Evolutionary conservation across 257 asterid species (phyloP).

Genomic region (Thymus mandschuricus): DNA sequence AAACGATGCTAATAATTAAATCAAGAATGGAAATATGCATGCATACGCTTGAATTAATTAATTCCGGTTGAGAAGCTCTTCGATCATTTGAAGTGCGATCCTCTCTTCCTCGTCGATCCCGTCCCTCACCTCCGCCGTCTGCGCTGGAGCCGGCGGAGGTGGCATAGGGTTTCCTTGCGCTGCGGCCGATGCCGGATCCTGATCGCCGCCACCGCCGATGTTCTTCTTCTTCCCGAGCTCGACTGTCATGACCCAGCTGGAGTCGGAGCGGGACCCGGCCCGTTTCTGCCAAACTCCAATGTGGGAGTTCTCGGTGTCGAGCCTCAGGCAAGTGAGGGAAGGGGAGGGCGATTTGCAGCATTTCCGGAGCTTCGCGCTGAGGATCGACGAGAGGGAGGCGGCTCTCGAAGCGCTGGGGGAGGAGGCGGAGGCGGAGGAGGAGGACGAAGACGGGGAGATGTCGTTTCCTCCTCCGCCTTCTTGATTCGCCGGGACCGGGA

Average conservation of each 20-base stretch:
- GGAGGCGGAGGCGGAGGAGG: slow-evolving; percentile 27
- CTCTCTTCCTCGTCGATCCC: slow-evolving; percentile 75
- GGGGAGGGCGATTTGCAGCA: slow-evolving; percentile 83
- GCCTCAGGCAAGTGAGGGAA: slow-evolving; percentile 81
- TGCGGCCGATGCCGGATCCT: slow-evolving; percentile 18
- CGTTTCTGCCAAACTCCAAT: slow-evolving; percentile 97
- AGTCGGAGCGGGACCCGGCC: slow-evolving; percentile 78
- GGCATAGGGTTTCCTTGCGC: not conserved
- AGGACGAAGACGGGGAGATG: slow-evolving; percentile 26
- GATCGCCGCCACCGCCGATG: not conserved
- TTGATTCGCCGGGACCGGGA: slow-evolving; percentile 49
- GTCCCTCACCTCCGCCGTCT: slow-evolving; percentile 20
- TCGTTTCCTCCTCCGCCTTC: slow-evolving; percentile 45
- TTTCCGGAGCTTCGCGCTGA: slow-evolving; percentile 70
- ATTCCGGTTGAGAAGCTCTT: slow-evolving; percentile 71
- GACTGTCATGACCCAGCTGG: slow-evolving; percentile 89
- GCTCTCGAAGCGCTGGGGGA: slow-evolving; percentile 33
- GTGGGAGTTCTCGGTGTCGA: slow-evolving; percentile 79
- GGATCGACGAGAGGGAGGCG: slow-evolving; percentile 59
- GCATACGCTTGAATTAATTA: slow-evolving; percentile 1
- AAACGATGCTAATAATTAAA: not conserved
- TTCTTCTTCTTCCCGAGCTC: slow-evolving; percentile 60
- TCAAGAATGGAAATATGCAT: not conserved
- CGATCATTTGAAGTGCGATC: slow-evolving; percentile 73
- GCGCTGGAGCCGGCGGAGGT: slow-evolving; percentile 20